Evolutionary conservation across 2,329 filamentous ascomycete species (phyloP), one percentile per base, ranked within the genome.

Genomic region (Neocucurbitaria cava): DNA sequence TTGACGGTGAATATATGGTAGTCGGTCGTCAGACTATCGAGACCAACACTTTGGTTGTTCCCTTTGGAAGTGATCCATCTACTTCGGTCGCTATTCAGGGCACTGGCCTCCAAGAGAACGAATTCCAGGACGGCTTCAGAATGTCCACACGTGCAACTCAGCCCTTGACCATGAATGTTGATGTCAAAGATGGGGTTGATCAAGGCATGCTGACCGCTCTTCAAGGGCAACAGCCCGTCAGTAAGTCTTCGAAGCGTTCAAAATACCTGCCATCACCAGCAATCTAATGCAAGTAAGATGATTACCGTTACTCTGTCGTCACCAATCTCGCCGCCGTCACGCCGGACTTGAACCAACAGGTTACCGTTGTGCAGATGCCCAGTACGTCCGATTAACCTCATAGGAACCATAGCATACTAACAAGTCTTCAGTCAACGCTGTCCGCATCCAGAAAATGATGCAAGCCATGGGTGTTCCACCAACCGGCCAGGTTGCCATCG

Each of bases 1-100:
- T 76, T 28, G 73, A 76, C 35, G 73, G 73, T 13, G 73, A 76
- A 43, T 76, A 75, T 56, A 73, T 74, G 66, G 65, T 71, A 18
- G 64, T 76, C n/a, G 73, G 72, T 44, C 72, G 73, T 38, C 70
- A 74, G 58, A 76, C 72, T n/a, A 50, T 65, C 10, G 73, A 72
- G 47, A 74, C 72, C 28, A 72, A 72, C 46, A 65, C 68, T 28
- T 46, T 69, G 21, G 66, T 76, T n/a, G 67, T 68, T 15, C 61
- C 65, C 11, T 76, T 76, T 43, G 69, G 71, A 9, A 68, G 57
- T 43, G 64, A 66, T 41, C 60, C 53, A 21, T 54, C 59, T 3
- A 65, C 62, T 8, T 61, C 63, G 18, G 69, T 76, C 23, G 66
- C 64, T 30, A 71, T 76, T 17, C 62, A 66, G 15, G 72, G 72